Evolutionary conservation across 305 asterid species (phyloP).

Genomic region (Solanum aculeatissimum): DNA sequence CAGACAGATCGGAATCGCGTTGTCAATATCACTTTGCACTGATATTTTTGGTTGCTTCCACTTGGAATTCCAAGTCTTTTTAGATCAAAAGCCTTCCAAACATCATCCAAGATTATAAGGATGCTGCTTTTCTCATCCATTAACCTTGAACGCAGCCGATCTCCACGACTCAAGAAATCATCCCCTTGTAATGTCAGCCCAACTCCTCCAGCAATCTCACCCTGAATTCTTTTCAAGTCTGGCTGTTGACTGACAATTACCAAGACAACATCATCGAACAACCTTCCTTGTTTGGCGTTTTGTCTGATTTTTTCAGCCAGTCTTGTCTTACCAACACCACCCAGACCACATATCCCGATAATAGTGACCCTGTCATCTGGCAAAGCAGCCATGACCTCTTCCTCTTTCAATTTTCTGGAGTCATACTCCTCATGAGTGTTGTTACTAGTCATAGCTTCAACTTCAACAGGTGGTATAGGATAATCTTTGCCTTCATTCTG

Average conservation of each 20-base stretch:
- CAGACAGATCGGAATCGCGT: neutral
- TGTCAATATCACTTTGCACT: constrained; percentile 12
- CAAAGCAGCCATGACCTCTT: neutral
- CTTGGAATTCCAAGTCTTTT: constrained; percentile 6
- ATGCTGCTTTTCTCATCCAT: neutral
- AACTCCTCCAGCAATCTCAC: constrained; percentile 4
- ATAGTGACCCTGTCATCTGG: neutral
- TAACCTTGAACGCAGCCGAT: neutral
- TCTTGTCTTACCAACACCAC: neutral
- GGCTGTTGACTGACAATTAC: neutral
- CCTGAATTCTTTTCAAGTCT: constrained; percentile 3
- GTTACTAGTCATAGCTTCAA: neutral
- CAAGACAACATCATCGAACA: neutral
- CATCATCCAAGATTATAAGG: constrained; percentile 25
- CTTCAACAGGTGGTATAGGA: too few species aligned
- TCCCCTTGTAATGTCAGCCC: neutral
- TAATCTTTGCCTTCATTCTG: neutral
- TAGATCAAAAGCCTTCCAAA: constrained; percentile 15
- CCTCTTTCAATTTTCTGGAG: neutral
- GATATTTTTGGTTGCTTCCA: neutral
- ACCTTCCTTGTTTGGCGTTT: neutral
- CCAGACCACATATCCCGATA: neutral
- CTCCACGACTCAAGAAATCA: neutral
- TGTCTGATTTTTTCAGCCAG: neutral
- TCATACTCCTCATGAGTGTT: neutral